Evolutionary conservation across 805 yeast species (phyloP).

Genomic region (Myxozyma udenii): DNA sequence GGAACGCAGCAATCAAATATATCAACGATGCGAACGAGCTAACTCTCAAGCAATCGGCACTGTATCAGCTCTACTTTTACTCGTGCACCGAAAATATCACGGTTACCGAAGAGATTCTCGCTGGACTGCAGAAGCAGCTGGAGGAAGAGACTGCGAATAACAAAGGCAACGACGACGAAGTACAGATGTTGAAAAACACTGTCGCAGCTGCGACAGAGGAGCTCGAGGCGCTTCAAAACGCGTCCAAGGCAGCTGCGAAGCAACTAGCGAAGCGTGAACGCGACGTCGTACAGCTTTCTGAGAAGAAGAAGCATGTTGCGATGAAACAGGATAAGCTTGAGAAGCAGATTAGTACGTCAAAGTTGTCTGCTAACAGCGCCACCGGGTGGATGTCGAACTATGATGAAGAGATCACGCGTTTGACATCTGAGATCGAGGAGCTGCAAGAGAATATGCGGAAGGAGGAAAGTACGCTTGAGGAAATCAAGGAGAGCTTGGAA

Average conservation of each 20-base stretch:
- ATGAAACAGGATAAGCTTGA: slow-evolving; percentile 57
- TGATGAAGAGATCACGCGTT: slow-evolving; percentile 46
- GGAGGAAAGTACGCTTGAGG: slow-evolving; percentile 59
- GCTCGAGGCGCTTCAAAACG: slow-evolving; percentile 34
- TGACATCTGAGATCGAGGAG: slow-evolving; percentile 45
- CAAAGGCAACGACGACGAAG: slow-evolving; percentile 42
- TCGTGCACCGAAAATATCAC: slow-evolving; percentile 45
- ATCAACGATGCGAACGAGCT: slow-evolving; percentile 62
- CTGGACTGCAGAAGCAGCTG: slow-evolving; percentile 44
- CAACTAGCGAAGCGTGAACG: slow-evolving; percentile 47
- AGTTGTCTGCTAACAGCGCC: slow-evolving; percentile 46
- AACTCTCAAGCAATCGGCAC: slow-evolving; percentile 51
- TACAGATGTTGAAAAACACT: slow-evolving; percentile 35
- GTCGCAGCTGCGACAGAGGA: slow-evolving; percentile 25
- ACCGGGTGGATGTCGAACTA: slow-evolving; percentile 48
- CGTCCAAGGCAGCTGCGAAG: slow-evolving; percentile 35
- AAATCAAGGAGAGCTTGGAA: slow-evolving; percentile 62
- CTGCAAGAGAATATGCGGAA: slow-evolving; percentile 47
- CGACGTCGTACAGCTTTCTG: slow-evolving; percentile 67
- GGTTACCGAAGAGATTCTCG: slow-evolving; percentile 36
- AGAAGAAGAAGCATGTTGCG: slow-evolving; percentile 64
- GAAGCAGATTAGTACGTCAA: slow-evolving; percentile 52
- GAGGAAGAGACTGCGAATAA: slow-evolving; percentile 46
- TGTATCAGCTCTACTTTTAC: slow-evolving; percentile 46
- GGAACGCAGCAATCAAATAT: slow-evolving; percentile 65